Evolutionary conservation across 352 stramenopile species (phyloP), one percentile per base, ranked within the genome.

Genomic region (Thalassiosira hispida): DNA sequence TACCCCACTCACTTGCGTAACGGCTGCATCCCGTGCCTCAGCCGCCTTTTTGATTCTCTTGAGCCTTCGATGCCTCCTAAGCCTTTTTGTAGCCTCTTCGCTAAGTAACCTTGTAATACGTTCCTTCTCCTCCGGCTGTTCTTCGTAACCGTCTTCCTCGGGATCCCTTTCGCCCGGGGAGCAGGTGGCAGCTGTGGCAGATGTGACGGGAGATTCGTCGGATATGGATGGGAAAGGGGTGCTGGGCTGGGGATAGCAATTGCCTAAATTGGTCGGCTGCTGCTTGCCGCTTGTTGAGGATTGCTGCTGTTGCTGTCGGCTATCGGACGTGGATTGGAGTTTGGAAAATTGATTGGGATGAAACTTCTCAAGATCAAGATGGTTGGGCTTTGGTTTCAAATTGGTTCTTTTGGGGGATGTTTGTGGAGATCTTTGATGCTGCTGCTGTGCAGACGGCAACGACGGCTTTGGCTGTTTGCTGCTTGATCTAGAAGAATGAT

Each of bases 21-120:
- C 73, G 6, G 47, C 65, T 4, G 55, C 73, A 25, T 81, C 73
- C 25, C 64, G 68, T n/a, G 64, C 57, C 73, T 81, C 73, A 11
- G 73, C 73, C 23, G 64, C 73, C 40, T 75, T 81, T 38, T 63
- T 74, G 35, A 81, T 81, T 38, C 49, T 49, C 38, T 62, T 74
- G 22, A 81, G 47, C 1, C 74, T 9, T 29, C 68, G 47, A 22
- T 82, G 57, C 29, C 59, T 35, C 5, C 60, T 33, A 18, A 65
- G 25, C 29, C 60, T 72, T 22, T 52, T 38, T 38, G 64, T 69
- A 0, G 57, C 57, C 42, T 81, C 73, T n/a, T 55, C 27, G 23
- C 31, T 63, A 2, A 80, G 29, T 12, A 64, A 5, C 31, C 40
- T 44, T 16, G 38, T 56, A 20, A 69, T 69, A 6, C 25, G 51